Percentiles rank a stretch among this genome's conserved stretches.
phyloP scores from a whole-genome alignment of 305 asterid species.

The Fraxinus greggii region DNA sequence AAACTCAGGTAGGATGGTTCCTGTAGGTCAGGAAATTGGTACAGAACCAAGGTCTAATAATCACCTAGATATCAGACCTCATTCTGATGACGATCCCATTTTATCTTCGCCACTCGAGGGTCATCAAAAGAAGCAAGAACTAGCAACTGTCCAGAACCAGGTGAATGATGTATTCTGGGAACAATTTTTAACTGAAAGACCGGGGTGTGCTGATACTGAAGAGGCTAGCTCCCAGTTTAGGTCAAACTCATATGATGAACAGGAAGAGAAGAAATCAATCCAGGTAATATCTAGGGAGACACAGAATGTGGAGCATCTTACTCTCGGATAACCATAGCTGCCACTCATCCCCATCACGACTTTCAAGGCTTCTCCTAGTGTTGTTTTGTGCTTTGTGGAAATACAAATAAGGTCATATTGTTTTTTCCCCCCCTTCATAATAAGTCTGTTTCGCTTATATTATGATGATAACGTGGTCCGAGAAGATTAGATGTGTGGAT shows the following conservation, averaged over 20 bases:
- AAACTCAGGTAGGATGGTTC: constrained; percentile 32
- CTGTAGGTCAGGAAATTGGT: constrained; percentile 34
- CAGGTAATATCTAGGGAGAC: constrained; percentile 52
- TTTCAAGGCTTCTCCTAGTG: not conserved
- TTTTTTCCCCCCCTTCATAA: not conserved
- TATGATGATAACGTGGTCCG: not conserved
- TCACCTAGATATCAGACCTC: constrained; percentile 22
- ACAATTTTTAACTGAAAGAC: constrained; percentile 83
- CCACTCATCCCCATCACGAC: not conserved
- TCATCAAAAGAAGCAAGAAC: constrained; percentile 36
- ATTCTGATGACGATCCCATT: constrained; percentile 27
- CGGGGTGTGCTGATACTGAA: constrained; percentile 75
- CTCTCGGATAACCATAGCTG: constrained; percentile 36
- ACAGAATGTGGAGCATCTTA: constrained; percentile 60
- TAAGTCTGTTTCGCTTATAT: not conserved
- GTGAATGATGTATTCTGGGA: constrained; percentile 96
- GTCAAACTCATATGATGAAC: constrained; percentile 42
- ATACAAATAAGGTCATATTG: not conserved
- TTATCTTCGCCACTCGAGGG: constrained; percentile 37
- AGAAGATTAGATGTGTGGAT: not conserved
- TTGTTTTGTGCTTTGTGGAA: not conserved
- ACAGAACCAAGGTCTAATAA: constrained; percentile 35
- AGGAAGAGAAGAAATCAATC: constrained; percentile 44
- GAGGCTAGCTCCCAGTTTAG: constrained; percentile 63
- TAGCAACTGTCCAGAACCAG: constrained; percentile 40